A percentile compares a stretch with the other conserved stretches of the same genome.
Evolutionary conservation across 345 rosid genomes (phyloP).

Genomic region (Ceriops tagal): DNA sequence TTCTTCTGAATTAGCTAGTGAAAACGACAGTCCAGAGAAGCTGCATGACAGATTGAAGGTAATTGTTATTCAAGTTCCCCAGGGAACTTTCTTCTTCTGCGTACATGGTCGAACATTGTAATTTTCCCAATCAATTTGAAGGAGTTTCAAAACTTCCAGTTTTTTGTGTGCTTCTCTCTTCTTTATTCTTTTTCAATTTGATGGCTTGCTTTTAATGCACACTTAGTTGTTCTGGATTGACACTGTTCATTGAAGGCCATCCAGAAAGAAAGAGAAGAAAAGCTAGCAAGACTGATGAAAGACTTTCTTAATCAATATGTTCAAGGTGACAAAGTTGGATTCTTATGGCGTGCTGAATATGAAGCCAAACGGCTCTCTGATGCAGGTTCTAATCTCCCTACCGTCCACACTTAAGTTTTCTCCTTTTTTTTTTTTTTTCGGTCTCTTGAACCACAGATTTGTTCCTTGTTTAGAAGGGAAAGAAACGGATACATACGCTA

Average conservation of each 20-base stretch:
- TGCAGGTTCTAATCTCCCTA: slow-evolving; percentile 34
- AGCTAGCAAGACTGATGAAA: slow-evolving; percentile 50
- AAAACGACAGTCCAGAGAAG: slow-evolving; percentile 56
- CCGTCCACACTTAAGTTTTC: neutral
- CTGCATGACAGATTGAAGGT: slow-evolving; percentile 73
- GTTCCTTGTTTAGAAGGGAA: too few species aligned
- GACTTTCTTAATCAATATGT: slow-evolving; percentile 52
- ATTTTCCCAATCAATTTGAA: neutral
- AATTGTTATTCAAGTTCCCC: slow-evolving; percentile 10
- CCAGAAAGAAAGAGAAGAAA: slow-evolving; percentile 73
- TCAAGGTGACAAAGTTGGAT: slow-evolving; percentile 53
- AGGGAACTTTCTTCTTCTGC: neutral
- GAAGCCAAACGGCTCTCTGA: slow-evolving; percentile 57
- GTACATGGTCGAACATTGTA: too few species aligned
- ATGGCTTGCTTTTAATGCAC: neutral
- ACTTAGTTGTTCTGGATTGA: neutral
- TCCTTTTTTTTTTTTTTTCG: neutral
- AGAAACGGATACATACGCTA: too few species aligned
- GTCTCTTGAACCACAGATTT: too few species aligned
- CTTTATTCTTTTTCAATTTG: too few species aligned
- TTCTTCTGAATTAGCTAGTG: slow-evolving; percentile 57
- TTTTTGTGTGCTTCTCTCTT: too few species aligned
- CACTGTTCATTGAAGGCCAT: slow-evolving; percentile 39
- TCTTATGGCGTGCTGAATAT: slow-evolving; percentile 46
- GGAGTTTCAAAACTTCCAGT: neutral